These are phyloP conservation scores for Pyrenochaeta sp. DNA, from an alignment of 2,329 filamentous ascomycete genomes.

Conservation along the genomic window DNA sequence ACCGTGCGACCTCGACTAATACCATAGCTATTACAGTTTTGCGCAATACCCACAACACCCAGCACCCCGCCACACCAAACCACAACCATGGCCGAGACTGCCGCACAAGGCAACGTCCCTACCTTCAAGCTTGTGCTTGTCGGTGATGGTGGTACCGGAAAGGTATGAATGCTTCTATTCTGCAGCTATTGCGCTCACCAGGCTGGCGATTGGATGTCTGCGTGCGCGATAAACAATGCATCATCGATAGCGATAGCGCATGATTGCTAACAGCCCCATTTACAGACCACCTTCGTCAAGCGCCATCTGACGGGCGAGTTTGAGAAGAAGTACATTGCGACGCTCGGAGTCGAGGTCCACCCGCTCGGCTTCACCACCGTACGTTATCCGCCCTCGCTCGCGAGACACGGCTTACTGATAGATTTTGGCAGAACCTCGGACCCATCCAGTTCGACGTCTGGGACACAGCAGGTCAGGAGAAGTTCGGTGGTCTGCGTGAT, in stretches of 20 bases:
- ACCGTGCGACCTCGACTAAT: conserved; percentile 30
- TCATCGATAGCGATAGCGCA: conserved; percentile 6
- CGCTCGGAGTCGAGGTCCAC: conserved; percentile 98
- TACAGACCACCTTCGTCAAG: conserved; percentile 99
- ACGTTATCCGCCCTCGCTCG: conserved; percentile 56
- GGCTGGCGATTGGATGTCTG: conserved; percentile 2
- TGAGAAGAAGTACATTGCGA: conserved; percentile 99
- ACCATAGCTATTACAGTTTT: conserved; percentile 26
- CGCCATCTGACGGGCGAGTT: conserved; percentile 99
- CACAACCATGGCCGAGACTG: conserved; percentile 63
- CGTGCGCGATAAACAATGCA: conserved; percentile 16
- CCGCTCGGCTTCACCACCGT: conserved; percentile 97
- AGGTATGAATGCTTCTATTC: conserved; percentile 69
- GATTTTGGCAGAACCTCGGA: conserved; percentile 76
- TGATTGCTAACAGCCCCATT: conserved; percentile 31
- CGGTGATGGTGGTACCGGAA: conserved; percentile 98
- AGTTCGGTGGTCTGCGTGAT: conserved; percentile 98
- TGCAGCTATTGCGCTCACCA: neutral
- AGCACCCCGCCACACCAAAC: conserved; percentile 45
- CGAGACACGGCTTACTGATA: conserved; percentile 31
- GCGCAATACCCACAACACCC: conserved; percentile 36
- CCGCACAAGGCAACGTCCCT: conserved; percentile 66
- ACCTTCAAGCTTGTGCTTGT: conserved; percentile 99
- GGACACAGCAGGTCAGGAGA: conserved; percentile 99
- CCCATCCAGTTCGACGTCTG: conserved; percentile 98